Evolutionary conservation across 306 rosid genomes (phyloP).

Genomic region (Astragalus glycyphyllos): DNA sequence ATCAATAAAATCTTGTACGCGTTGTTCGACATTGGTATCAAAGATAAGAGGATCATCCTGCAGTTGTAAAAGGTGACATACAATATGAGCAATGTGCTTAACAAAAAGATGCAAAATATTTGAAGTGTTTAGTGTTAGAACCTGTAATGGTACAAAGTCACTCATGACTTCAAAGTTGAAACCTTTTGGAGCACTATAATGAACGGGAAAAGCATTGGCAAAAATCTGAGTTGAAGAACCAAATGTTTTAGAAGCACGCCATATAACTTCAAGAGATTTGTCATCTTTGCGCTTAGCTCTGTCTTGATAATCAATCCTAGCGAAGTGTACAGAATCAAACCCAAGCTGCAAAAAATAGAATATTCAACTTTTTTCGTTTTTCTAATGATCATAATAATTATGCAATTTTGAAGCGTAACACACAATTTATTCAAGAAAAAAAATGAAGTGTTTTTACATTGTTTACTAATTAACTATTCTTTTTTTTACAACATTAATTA

Average conservation of each 20-base stretch:
- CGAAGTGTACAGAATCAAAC: constrained; percentile 92
- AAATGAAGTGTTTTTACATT: not conserved
- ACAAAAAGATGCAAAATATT: constrained; percentile 37
- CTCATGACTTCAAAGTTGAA: constrained; percentile 64
- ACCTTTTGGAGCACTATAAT: constrained; percentile 26
- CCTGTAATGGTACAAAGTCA: constrained; percentile 67
- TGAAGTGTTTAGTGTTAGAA: constrained; percentile 29
- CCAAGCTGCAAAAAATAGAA: constrained; percentile 66
- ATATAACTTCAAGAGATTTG: constrained; percentile 88
- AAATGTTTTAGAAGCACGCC: constrained; percentile 88
- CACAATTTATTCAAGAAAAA: not conserved
- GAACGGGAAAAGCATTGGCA: constrained; percentile 59
- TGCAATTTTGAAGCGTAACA: not conserved
- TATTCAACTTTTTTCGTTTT: not conserved
- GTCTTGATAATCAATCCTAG: constrained; percentile 90
- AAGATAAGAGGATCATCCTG: constrained; percentile 81
- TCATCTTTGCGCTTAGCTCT: constrained; percentile 71
- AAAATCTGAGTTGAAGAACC: constrained; percentile 91
- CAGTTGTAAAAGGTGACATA: constrained; percentile 40
- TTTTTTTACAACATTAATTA: too few relatives aligned
- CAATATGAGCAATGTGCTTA: constrained; percentile 20
- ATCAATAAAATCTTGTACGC: constrained; percentile 68
- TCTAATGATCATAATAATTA: not conserved
- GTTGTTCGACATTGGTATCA: constrained; percentile 67
- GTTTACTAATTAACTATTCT: not conserved